These are phyloP conservation scores for Wallacemonas sp. DNA, from an alignment of 208 protist genomes.

Conservation along the genomic window DNA sequence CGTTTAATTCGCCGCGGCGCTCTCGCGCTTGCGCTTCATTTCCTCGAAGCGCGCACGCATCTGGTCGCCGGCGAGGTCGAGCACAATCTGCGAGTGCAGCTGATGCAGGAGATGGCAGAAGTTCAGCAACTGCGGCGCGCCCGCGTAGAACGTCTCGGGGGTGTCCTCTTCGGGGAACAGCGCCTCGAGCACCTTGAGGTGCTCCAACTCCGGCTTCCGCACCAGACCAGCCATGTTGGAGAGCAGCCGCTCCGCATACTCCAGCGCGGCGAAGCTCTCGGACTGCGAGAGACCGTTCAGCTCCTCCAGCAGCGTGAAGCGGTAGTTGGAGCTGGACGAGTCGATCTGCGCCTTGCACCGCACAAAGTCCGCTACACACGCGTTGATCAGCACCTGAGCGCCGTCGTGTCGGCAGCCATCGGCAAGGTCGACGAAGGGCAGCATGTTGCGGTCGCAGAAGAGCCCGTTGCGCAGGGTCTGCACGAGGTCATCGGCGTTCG, in stretches of 20 bases:
- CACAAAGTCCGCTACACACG: constrained; percentile 81
- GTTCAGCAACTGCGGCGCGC: constrained; percentile 52
- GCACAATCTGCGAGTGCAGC: constrained; percentile 77
- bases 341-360: constrained; percentile 83
- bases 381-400: constrained; percentile 86
- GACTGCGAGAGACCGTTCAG: constrained; percentile 91
- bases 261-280: constrained; percentile 77
- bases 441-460: constrained; percentile 76
- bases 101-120: constrained; percentile 59
- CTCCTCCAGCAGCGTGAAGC: constrained; percentile 82
- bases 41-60: constrained; percentile 10
- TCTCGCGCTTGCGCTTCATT: constrained; percentile 1
- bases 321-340: constrained; percentile 73
- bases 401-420: constrained; percentile 86
- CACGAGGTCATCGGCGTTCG: constrained; percentile 73
- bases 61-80: constrained; percentile 43
- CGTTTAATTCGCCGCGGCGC: not conserved
- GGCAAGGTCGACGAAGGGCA: constrained; percentile 77
- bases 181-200: constrained; percentile 50
- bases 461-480: constrained; percentile 81
- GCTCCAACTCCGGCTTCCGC: constrained; percentile 35
- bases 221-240: constrained; percentile 72
- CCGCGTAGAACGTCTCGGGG: constrained; percentile 51
- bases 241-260: constrained; percentile 67
- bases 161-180: constrained; percentile 62